Base-by-base conservation (phyloP, 2,329 filamentous ascomycete genomes). In the Talaromyces sp. region DNA sequence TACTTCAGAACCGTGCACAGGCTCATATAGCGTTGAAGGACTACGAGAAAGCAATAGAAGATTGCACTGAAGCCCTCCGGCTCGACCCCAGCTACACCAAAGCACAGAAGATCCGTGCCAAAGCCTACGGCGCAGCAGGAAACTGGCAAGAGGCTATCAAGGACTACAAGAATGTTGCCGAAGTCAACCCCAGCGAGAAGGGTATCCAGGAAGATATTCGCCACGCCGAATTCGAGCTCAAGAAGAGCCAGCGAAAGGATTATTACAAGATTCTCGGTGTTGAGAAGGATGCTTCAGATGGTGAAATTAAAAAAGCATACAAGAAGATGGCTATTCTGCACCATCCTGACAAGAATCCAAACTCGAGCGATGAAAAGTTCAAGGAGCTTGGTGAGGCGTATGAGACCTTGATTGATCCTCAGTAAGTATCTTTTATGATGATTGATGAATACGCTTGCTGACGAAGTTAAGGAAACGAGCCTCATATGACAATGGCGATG, bases 341-440 rank as follows among this genome's bases (percentile, higher is more conserved):
- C 76, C 95, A 99, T 78, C 95, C 95, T 2, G 95, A 99, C 82
- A 99, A 99, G 87, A 99, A 98, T 80, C 92, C 90, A 0, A 75
- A 80, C 68, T 91, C 97, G 72, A 84, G 87, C 60, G 95, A 95
- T 67, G 94, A 93, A 73, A 89, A 91, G 74, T 99, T 99, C 86
- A 98, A 99, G 86, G 95, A 99, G 76, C 91, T 97, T 76, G 91
- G 93, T 72, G 95, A 99, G 82, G 94, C 94, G 47, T 97, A 99
- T 76, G 95, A 99, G 81, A 96, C 90, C 59, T 82, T 99, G 79
- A 97, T 91, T 75, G 95, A 99, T 79, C 84, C 93, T 82, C 89
- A 97, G 89, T 93, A 90, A 80, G 90, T 87, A 6, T 1, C 37
- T 31, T 13, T 50, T 13, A 3, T 13, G 6, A 14, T 24, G 35